Conservation (phyloP, 768 basidiomycete genomes). For the Kwoniella europaea region DNA sequence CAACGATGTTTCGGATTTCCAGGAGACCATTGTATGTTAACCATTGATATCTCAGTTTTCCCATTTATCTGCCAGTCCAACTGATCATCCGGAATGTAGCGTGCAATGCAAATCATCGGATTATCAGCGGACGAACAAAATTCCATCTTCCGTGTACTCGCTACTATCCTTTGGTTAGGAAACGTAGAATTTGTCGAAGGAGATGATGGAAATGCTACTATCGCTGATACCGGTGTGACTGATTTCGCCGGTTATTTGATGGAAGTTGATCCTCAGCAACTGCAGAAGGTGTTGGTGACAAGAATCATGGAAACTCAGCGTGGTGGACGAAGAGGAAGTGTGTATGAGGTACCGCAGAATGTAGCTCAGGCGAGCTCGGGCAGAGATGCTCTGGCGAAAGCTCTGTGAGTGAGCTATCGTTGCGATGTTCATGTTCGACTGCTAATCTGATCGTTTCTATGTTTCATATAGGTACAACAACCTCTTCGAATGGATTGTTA, state of each 20-base stretch:
- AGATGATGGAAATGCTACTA: conserved; percentile 83
- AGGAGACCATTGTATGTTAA: conserved; percentile 77
- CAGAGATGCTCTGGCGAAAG: conserved; percentile 89
- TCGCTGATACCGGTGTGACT: conserved; percentile 83
- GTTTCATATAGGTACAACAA: conserved; percentile 73
- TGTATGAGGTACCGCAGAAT: conserved; percentile 94
- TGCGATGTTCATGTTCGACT: no score
- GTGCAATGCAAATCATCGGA: conserved; percentile 93
- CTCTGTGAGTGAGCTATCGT: conserved; percentile 62
- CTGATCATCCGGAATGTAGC: conserved; percentile 60
- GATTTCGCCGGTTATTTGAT: conserved; percentile 95
- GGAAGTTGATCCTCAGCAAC: conserved; percentile 76
- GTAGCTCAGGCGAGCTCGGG: conserved; percentile 87
- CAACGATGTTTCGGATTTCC: conserved; percentile 83
- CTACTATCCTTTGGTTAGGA: conserved; percentile 91
- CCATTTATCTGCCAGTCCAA: neutral
- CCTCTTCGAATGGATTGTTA: conserved; percentile 98
- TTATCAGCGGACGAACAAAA: conserved; percentile 81
- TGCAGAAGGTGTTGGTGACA: conserved; percentile 84
- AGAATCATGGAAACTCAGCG: conserved; percentile 89
- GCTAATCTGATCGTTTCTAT: no score
- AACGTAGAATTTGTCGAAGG: conserved; percentile 88
- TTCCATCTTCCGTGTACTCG: conserved; percentile 91
- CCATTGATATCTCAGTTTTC: neutral
- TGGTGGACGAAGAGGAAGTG: conserved; percentile 79